Conservation (phyloP, 192 early-diverging fungal genomes). For the Umbelopsis vinacea region DNA sequence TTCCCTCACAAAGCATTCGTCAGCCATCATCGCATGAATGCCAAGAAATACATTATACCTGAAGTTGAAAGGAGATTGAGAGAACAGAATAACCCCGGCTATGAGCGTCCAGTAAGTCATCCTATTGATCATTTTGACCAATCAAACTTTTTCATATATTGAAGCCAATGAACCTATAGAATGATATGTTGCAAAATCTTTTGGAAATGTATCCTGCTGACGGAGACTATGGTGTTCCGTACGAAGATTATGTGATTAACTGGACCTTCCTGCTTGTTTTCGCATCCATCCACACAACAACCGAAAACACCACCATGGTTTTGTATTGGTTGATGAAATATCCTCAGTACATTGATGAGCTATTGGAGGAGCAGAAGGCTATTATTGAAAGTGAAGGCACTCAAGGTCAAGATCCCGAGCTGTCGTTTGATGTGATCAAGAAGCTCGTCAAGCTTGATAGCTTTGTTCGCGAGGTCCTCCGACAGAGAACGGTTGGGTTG, state of each 20-base stretch:
- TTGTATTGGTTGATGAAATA: constrained; percentile 39
- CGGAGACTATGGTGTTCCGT: constrained; percentile 35
- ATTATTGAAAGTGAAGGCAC: constrained; percentile 38
- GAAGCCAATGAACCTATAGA: background rate
- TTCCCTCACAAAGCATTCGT: constrained; percentile 5
- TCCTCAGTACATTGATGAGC: constrained; percentile 29
- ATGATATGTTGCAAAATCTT: constrained; percentile 44
- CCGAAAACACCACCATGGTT: constrained; percentile 34
- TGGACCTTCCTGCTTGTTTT: constrained; percentile 40
- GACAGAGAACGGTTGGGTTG: constrained; percentile 30
- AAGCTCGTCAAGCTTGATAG: constrained; percentile 48
- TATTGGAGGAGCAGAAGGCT: constrained; percentile 43
- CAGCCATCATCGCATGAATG: background rate
- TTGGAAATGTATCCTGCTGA: constrained; percentile 28
- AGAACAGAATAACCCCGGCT: background rate
- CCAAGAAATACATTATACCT: background rate
- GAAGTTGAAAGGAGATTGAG: constrained; percentile 13
- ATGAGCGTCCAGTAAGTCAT: constrained; percentile 8
- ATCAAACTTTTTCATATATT: background rate
- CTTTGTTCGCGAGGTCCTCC: constrained; percentile 43
- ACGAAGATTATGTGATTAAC: constrained; percentile 19
- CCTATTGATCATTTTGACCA: background rate
- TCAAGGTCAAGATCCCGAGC: constrained; percentile 26
- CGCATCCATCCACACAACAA: constrained; percentile 40
- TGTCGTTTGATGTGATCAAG: constrained; percentile 33